phyloP scores from a whole-genome alignment of 148 eudicot species.

The Oxyria digyna region DNA sequence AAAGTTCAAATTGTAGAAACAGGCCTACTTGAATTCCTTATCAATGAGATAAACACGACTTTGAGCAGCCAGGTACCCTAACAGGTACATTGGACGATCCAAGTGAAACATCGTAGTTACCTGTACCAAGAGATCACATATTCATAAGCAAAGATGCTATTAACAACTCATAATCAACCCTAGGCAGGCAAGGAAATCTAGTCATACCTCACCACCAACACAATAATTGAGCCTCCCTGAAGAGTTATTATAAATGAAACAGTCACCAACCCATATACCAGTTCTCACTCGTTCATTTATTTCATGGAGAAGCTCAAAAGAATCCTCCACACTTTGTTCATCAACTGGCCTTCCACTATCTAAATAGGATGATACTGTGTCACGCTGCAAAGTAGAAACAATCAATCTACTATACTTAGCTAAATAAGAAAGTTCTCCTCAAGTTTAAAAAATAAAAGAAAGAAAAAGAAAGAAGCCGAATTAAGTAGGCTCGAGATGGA shows the following conservation, averaged over 20 bases:
- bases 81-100: constrained; percentile 95
- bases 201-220: constrained; percentile 96
- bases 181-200: neutral
- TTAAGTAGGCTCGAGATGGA: neutral
- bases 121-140: constrained; percentile 22
- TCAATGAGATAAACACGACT: constrained; percentile 91
- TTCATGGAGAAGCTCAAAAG: constrained; percentile 92
- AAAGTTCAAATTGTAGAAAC: neutral
- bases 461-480: neutral
- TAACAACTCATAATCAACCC: neutral
- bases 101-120: constrained; percentile 97
- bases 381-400: constrained; percentile 56
- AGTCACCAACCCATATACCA: constrained; percentile 97
- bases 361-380: constrained; percentile 61
- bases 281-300: constrained; percentile 90
- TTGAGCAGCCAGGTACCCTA: constrained; percentile 92
- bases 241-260: constrained; percentile 85
- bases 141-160: neutral
- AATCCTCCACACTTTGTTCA: constrained; percentile 83
- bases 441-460: too few relatives aligned
- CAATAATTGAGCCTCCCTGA: constrained; percentile 96
- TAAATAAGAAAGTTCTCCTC: neutral
- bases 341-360: constrained; percentile 85
- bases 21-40: constrained; percentile 91
- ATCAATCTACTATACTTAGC: neutral